Evolutionary conservation across 176 grass and related monocot genomes (phyloP).

Genomic region (Rhipidocladum racemiflorum): DNA sequence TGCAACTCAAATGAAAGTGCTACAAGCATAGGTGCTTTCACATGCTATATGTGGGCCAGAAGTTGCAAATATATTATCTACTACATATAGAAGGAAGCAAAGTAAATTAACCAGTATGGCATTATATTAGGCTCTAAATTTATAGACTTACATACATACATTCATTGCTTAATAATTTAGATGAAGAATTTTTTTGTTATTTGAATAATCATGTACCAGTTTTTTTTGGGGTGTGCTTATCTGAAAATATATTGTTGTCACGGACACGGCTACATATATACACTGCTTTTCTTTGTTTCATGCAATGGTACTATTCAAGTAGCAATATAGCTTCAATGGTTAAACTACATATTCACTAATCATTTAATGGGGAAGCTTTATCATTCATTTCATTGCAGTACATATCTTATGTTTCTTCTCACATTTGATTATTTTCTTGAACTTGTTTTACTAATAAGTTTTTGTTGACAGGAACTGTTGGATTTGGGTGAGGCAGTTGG

Average conservation of each 20-base stretch:
- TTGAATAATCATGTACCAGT: neutral
- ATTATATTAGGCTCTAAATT: neutral
- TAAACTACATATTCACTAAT: neutral
- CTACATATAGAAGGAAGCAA: neutral
- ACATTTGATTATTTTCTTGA: neutral
- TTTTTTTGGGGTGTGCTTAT: neutral
- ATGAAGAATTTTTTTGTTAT: neutral
- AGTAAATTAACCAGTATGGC: neutral
- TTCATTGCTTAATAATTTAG: neutral
- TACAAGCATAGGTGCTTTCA: neutral
- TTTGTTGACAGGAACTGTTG: conserved; percentile 75
- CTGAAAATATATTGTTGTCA: conserved; percentile 9
- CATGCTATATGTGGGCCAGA: neutral
- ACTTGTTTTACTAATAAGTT: conserved; percentile 11
- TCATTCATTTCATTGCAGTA: conserved; percentile 1
- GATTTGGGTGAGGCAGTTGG: conserved; percentile 95
- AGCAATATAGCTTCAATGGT: neutral
- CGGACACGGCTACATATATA: neutral
- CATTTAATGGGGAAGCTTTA: neutral
- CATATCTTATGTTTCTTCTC: neutral
- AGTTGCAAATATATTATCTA: neutral
- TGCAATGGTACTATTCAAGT: neutral
- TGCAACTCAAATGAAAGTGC: neutral
- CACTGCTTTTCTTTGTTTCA: conserved; percentile 7
- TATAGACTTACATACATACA: neutral